Conservation (phyloP, 495 filamentous ascomycete genomes). For the Tuber magnatum region DNA sequence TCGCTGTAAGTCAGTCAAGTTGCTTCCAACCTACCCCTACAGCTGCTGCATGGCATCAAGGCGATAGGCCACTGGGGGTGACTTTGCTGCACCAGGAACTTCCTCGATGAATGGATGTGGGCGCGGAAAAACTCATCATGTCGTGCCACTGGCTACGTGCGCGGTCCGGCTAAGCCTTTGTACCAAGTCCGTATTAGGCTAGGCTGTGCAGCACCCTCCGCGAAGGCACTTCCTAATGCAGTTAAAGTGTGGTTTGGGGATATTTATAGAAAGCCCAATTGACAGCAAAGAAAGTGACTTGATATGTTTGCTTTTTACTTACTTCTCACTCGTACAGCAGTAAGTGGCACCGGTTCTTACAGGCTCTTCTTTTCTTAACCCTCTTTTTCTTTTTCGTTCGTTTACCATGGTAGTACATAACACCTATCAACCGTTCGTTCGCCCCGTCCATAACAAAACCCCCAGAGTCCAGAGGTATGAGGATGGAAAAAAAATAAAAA, state of each 20-base stretch:
- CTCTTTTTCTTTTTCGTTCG: neutral
- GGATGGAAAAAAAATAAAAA: neutral
- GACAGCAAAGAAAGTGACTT: neutral
- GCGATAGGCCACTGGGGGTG: neutral
- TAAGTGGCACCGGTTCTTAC: neutral
- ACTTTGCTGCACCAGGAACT: neutral
- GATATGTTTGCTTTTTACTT: neutral
- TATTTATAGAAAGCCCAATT: slow-evolving; percentile 5
- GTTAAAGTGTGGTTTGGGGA: neutral
- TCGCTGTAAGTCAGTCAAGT: neutral
- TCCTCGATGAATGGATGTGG: neutral
- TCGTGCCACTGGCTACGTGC: neutral
- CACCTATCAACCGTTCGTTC: neutral
- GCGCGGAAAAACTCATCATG: neutral
- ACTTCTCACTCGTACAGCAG: neutral
- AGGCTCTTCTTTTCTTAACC: neutral
- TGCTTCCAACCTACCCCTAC: neutral
- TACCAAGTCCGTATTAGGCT: neutral
- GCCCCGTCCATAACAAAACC: no score
- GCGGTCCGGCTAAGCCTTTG: slow-evolving; percentile 1
- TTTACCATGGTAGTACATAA: neutral
- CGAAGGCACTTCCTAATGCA: neutral
- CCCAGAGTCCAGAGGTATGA: neutral
- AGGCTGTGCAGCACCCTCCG: neutral
- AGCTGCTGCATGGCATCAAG: neutral